phyloP scores from a whole-genome alignment of 1,139 yeast genomes.

The Candida pseudoviswanathii region DNA sequence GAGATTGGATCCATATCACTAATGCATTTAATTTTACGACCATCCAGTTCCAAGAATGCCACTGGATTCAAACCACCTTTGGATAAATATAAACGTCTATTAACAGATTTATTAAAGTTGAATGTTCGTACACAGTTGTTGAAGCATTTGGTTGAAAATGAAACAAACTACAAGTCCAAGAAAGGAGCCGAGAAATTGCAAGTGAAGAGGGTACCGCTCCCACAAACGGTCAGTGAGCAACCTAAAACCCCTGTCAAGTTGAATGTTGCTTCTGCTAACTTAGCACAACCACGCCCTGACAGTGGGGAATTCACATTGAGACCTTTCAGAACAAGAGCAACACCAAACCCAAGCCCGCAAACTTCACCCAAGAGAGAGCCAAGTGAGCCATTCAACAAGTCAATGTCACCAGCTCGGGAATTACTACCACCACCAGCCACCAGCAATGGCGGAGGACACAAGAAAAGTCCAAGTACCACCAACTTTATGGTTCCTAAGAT shows the following conservation, averaged over 20 bases:
- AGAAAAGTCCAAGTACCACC: constrained; percentile 25
- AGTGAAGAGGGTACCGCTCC: constrained; percentile 23
- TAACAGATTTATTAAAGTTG: constrained; percentile 31
- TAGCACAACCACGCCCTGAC: constrained; percentile 20
- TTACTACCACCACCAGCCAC: not conserved
- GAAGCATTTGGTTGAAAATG: constrained; percentile 31
- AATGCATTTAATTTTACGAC: constrained; percentile 44
- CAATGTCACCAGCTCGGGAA: not conserved
- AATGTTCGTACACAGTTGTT: constrained; percentile 29
- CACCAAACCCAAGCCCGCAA: constrained; percentile 46
- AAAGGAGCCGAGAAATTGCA: constrained; percentile 36
- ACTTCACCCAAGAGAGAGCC: constrained; percentile 31
- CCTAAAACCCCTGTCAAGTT: constrained; percentile 4
- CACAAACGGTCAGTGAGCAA: constrained; percentile 13
- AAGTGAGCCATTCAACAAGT: not conserved
- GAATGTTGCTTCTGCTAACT: not conserved
- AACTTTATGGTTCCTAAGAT: constrained; percentile 30
- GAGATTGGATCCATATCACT: constrained; percentile 43
- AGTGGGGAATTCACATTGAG: constrained; percentile 40
- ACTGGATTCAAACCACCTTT: constrained; percentile 48
- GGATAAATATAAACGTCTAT: constrained; percentile 27
- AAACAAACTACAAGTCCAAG: constrained; percentile 29
- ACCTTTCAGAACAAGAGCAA: constrained; percentile 45
- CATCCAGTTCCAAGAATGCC: constrained; percentile 38
- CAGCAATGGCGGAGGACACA: not conserved